phyloP scores from a whole-genome alignment of 345 rosid genomes.

The Conringia planisiliqua region DNA sequence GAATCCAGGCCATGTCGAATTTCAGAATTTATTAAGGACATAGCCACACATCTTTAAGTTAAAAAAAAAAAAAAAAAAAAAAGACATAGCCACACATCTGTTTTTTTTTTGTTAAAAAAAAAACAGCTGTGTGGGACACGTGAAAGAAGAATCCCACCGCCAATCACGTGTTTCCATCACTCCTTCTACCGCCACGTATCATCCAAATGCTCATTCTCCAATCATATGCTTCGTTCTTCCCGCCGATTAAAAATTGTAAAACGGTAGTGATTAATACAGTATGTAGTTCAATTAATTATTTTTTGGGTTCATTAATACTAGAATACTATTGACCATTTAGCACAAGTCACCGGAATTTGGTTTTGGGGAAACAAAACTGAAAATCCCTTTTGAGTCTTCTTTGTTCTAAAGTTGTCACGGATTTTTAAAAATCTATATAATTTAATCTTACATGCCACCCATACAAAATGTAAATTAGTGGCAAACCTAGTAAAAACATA shows the following conservation, averaged over 20 bases:
- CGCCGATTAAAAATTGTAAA: neutral
- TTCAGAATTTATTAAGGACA: neutral
- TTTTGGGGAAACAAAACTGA: neutral
- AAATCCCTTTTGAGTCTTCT: neutral
- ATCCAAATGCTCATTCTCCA: neutral
- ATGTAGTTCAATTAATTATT: neutral
- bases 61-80: neutral
- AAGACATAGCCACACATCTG: too few relatives aligned
- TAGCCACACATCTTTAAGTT: too few relatives aligned
- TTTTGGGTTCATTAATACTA: neutral
- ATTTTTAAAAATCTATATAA: neutral
- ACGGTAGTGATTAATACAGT: neutral
- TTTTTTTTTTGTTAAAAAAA: too few relatives aligned
- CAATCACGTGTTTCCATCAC: constrained; percentile 28
- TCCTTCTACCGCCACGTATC: constrained; percentile 23
- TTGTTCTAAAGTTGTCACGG: constrained; percentile 8
- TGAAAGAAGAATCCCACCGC: constrained; percentile 25
- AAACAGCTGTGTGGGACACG: constrained; percentile 27
- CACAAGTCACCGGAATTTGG: constrained; percentile 3
- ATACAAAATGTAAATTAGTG: neutral
- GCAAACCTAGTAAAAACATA: neutral
- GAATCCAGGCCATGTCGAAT: neutral
- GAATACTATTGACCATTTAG: neutral
- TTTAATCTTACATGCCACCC: neutral
- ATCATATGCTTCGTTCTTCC: constrained; percentile 8